Conservation (phyloP, 2,329 filamentous ascomycete genomes). For the Phyllosticta citrichinensis region DNA sequence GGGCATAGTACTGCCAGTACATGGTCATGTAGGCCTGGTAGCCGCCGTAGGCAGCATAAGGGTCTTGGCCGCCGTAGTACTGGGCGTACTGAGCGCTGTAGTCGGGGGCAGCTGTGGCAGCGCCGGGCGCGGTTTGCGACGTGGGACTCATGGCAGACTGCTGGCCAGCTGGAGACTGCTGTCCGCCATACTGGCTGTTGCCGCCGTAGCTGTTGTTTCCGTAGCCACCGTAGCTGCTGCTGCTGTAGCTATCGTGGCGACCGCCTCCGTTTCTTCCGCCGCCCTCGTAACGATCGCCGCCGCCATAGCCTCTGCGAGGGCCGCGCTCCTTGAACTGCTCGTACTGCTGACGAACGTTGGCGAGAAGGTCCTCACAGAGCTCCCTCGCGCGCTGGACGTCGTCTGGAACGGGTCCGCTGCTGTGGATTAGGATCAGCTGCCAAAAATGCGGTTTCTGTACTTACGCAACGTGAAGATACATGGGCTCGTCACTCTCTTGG, state of each 20-base stretch:
- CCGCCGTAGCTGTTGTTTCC: conserved; percentile 16
- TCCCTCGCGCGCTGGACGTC: conserved; percentile 83
- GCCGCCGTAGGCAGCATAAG: conserved; percentile 84
- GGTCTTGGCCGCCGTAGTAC: conserved; percentile 67
- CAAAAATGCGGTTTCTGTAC: conserved; percentile 22
- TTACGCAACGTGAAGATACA: conserved; percentile 94
- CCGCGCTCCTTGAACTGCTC: conserved; percentile 72
- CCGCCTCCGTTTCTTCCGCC: conserved; percentile 26
- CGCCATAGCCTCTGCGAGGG: conserved; percentile 35
- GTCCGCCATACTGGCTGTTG: conserved; percentile 22
- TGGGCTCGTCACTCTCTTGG: conserved; percentile 83
- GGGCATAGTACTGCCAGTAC: conserved; percentile 22
- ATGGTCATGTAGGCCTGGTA: conserved; percentile 35
- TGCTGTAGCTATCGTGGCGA: conserved; percentile 32
- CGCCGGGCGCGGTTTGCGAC: conserved; percentile 30
- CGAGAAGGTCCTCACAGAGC: conserved; percentile 78
- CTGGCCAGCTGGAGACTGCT: conserved; percentile 25
- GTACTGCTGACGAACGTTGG: conserved; percentile 80
- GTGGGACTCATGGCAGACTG: conserved; percentile 22
- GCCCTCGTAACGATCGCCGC: conserved; percentile 25
- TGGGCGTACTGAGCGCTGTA: conserved; percentile 76
- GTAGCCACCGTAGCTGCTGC: conserved; percentile 19
- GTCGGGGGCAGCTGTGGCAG: conserved; percentile 38
- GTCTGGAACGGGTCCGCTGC: conserved; percentile 71
- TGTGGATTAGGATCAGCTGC: conserved; percentile 4